Conservation (phyloP, 129 eudicot genomes). For the carrot (Daucus carota) region DNA sequence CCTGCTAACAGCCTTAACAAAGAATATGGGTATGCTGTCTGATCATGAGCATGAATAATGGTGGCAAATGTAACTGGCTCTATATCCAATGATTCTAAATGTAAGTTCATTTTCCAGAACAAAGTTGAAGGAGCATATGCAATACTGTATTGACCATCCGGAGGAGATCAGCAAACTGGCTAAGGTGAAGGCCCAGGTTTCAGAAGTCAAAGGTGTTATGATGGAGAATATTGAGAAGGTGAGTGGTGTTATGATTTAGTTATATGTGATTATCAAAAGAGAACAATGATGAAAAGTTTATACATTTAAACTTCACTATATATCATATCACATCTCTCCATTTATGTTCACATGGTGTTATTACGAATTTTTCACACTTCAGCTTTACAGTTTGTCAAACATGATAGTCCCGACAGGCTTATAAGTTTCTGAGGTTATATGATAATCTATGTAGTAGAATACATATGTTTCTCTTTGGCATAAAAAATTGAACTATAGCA, state of each 20-base stretch:
- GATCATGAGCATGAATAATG: conserved; percentile 5
- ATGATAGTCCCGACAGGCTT: background rate
- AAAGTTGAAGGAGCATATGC: conserved; percentile 77
- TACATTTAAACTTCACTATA: background rate
- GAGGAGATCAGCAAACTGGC: conserved; percentile 79
- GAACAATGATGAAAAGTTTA: background rate
- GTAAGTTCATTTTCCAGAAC: conserved; percentile 34
- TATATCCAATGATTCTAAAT: conserved; percentile 4
- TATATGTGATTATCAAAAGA: background rate
- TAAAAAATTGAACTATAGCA: background rate
- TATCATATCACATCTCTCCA: too few relatives aligned
- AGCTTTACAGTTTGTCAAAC: background rate
- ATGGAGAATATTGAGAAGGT: conserved; percentile 91
- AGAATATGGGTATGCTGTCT: conserved; percentile 51
- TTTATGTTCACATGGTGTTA: background rate
- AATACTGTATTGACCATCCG: conserved; percentile 68
- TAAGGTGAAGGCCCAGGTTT: conserved; percentile 80
- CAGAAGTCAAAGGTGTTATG: conserved; percentile 89
- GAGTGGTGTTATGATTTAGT: conserved; percentile 5
- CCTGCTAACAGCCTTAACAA: conserved; percentile 54
- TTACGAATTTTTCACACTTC: background rate
- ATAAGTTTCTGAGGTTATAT: background rate
- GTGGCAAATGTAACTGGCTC: background rate
- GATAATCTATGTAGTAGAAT: background rate
- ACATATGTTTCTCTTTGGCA: background rate